Conservation (phyloP, 2,329 filamentous ascomycete species). For the Aspergillus sergii region DNA sequence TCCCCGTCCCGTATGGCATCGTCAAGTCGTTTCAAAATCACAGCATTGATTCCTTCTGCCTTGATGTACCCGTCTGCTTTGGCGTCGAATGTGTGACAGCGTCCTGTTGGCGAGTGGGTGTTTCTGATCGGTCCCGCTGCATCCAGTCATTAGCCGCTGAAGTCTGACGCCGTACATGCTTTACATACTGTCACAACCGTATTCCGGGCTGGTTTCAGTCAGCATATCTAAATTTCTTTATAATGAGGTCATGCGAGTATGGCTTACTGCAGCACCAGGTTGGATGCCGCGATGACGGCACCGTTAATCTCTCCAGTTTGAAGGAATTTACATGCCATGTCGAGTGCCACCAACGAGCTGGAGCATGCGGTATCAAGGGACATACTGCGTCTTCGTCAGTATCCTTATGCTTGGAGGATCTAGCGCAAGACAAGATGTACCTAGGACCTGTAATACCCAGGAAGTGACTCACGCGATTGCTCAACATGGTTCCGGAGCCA, state of each 20-base stretch:
- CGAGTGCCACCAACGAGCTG: conserved; percentile 31
- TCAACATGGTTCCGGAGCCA: conserved; percentile 4
- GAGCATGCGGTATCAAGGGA: conserved; percentile 40
- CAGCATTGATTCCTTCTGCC: conserved; percentile 33
- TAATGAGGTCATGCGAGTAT: not conserved
- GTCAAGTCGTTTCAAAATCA: conserved; percentile 28
- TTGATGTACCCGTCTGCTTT: conserved; percentile 32
- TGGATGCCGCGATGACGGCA: conserved; percentile 36
- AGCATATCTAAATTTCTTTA: not conserved
- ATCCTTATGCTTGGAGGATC: not conserved
- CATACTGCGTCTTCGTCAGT: conserved; percentile 14
- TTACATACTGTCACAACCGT: conserved; percentile 25
- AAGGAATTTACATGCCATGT: conserved; percentile 33
- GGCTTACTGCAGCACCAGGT: conserved; percentile 18
- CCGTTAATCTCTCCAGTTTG: conserved; percentile 11
- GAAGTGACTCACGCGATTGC: conserved; percentile 9
- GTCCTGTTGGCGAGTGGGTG: conserved; percentile 34
- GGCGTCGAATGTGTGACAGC: conserved; percentile 27
- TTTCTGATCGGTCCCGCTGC: conserved; percentile 22
- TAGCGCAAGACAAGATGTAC: not conserved
- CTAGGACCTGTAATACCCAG: conserved; percentile 6
- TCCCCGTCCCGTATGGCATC: conserved; percentile 30
- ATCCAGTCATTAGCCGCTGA: not conserved
- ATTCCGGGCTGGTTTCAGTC: conserved; percentile 26
- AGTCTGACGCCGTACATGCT: not conserved